phyloP scores from a whole-genome alignment of 2,329 filamentous ascomycete species.

The Cyphellophora attinorum region DNA sequence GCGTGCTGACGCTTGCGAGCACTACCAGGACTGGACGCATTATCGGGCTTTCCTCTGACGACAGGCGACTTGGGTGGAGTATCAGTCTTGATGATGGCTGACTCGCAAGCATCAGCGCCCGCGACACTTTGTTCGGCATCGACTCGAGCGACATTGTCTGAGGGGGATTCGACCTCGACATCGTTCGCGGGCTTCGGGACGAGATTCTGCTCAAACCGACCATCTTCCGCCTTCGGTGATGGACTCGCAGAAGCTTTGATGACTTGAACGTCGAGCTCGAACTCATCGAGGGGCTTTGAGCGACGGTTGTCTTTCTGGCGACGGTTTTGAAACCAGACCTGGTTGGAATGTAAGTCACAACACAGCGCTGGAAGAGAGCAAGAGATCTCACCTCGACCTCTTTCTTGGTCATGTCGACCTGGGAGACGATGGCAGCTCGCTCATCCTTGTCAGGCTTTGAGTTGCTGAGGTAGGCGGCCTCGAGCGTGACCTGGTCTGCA shows the following conservation, averaged over 20 bases:
- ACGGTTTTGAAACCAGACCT: constrained; percentile 98
- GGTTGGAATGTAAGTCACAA: constrained; percentile 3
- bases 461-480: constrained; percentile 74
- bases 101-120: no score
- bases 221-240: no score
- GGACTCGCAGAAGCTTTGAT: no score
- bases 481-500: constrained; percentile 80
- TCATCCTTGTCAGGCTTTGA: constrained; percentile 86
- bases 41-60: no score
- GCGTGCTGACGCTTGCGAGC: constrained; percentile 12
- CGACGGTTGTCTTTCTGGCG: constrained; percentile 87
- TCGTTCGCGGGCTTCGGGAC: no score
- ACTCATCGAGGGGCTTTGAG: constrained; percentile 68
- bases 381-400: constrained; percentile 73
- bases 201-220: no score
- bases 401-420: constrained; percentile 84
- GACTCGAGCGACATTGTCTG: no score
- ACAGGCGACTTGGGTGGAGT: no score
- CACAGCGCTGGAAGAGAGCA: constrained; percentile 1
- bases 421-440: constrained; percentile 72
- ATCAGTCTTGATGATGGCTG: no score
- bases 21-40: constrained; percentile 8
- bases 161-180: no score
- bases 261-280: constrained; percentile 52
- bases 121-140: no score